Evolutionary conservation across 2,329 filamentous ascomycete species (phyloP).

Genomic region (Beauveria caledonica): DNA sequence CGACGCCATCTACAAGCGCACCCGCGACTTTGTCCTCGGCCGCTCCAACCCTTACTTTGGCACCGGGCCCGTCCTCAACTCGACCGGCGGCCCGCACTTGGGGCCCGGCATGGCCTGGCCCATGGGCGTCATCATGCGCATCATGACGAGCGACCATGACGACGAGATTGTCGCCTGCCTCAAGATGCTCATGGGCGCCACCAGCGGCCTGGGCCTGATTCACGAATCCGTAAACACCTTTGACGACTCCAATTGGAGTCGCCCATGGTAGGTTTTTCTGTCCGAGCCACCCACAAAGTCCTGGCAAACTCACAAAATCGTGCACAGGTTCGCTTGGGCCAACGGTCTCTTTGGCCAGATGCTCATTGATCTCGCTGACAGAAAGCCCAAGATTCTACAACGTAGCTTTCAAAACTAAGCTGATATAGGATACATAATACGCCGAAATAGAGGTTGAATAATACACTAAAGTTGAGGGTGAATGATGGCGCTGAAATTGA

Average conservation of each 20-base stretch:
- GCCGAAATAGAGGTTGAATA: neutral
- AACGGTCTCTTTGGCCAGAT: slow-evolving; percentile 84
- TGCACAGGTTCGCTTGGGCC: slow-evolving; percentile 72
- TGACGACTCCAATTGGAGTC: slow-evolving; percentile 24
- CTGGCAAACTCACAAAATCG: slow-evolving; percentile 17
- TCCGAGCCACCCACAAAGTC: neutral
- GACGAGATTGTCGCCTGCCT: slow-evolving; percentile 64
- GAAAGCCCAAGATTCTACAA: slow-evolving; percentile 59
- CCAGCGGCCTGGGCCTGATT: slow-evolving; percentile 64
- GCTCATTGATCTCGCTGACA: slow-evolving; percentile 62
- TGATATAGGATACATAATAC: neutral
- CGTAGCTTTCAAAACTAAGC: slow-evolving; percentile 37
- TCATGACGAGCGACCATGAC: slow-evolving; percentile 69
- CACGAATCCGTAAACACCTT: slow-evolving; percentile 52
- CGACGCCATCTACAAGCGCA: slow-evolving; percentile 60
- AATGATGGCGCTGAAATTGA: neutral
- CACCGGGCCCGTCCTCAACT: slow-evolving; percentile 42
- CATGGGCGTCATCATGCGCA: slow-evolving; percentile 73
- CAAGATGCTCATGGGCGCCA: slow-evolving; percentile 55
- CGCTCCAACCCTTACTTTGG: slow-evolving; percentile 67
- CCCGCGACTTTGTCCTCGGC: slow-evolving; percentile 64
- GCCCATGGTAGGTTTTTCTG: slow-evolving; percentile 27
- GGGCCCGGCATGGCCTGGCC: slow-evolving; percentile 73
- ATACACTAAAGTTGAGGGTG: neutral
- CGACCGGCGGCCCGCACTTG: slow-evolving; percentile 44